Percentiles rank a stretch among this genome's conserved stretches.
phyloP scores from a whole-genome alignment of 176 grass and related monocot genomes.

The Lolium multiflorum region DNA sequence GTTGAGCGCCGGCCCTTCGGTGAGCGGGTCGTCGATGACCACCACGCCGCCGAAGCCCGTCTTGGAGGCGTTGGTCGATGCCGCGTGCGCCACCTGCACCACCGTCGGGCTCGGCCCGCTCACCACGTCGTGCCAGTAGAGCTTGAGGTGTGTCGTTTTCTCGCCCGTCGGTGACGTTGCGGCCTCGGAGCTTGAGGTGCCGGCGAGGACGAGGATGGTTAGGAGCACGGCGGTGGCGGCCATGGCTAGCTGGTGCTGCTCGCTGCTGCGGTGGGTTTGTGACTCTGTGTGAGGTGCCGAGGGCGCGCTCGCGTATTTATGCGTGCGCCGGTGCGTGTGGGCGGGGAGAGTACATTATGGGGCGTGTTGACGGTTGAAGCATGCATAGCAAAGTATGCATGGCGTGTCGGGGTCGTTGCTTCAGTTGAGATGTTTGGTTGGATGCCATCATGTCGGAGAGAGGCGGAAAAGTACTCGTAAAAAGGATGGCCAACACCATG shows the following conservation, averaged over 20 bases:
- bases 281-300: background rate
- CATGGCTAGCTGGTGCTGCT: constrained; percentile 15
- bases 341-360: background rate
- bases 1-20: constrained; percentile 5
- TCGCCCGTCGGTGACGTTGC: background rate
- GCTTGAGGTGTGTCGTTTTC: constrained; percentile 53
- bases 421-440: constrained; percentile 15
- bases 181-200: background rate
- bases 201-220: background rate
- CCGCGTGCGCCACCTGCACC: constrained; percentile 43
- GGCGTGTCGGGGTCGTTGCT: constrained; percentile 21
- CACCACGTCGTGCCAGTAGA: constrained; percentile 74
- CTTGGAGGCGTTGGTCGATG: constrained; percentile 35
- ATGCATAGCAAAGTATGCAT: background rate
- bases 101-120: constrained; percentile 61
- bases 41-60: constrained; percentile 56
- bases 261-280: background rate
- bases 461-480: background rate
- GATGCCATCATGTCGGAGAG: constrained; percentile 23
- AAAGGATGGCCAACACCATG: background rate
- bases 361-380: background rate
- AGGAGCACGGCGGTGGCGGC: background rate
- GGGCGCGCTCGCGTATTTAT: background rate
- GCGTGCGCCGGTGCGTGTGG: background rate
- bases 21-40: constrained; percentile 75